Base-by-base conservation (phyloP, 768 basidiomycete species). In the Lentinula sp. region DNA sequence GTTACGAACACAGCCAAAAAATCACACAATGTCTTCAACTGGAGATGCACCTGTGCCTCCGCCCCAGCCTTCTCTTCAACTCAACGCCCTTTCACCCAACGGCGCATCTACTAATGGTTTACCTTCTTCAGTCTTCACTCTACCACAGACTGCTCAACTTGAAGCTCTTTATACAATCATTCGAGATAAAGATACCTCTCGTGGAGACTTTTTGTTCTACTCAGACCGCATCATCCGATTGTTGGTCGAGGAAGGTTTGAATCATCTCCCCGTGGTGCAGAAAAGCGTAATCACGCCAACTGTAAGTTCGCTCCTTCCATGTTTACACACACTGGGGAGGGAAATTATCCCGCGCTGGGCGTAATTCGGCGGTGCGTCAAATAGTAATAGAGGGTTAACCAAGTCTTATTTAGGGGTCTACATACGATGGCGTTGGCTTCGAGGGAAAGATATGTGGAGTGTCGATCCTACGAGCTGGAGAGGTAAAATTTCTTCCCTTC, bases 371-470 rank as follows among this genome's bases (percentile, higher is more conserved):
- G 42, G 15, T 35, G 33, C 2, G n/a, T 15, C 32, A 13, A 15
- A 33, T 32, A 33, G 0, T 51, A 36, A n/a, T 13, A 23, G 45
- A 13, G 45, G 1, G 7, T 46, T 13, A 20, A 46, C 45, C 3
- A 59, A 33, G 32, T 45, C 3, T 51, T 16, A n/a, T 66, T 67
- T 57, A 88, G 85, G 95, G 95, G 56, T 83, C 85, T 56, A 80
- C 79, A 7, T 97, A 95, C 71, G 84, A 92, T 61, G 96, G 96
- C 16, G 93, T 98, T 1, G 89, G 93, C 0, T 99, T 99, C 68
- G 89, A 96, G 69, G 96, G 96, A 6, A 93, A 93, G 77, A 96
- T 98, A 63, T 96, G 95, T 68, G 95, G 95, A 15, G 95, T 98
- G 23, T 95, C 93, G 4, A 98, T 98, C 68, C 81, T 98, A 67